These are phyloP conservation scores for Diospyros kaki DNA, from an alignment of 148 eudicot genomes.

Conservation along the genomic window DNA sequence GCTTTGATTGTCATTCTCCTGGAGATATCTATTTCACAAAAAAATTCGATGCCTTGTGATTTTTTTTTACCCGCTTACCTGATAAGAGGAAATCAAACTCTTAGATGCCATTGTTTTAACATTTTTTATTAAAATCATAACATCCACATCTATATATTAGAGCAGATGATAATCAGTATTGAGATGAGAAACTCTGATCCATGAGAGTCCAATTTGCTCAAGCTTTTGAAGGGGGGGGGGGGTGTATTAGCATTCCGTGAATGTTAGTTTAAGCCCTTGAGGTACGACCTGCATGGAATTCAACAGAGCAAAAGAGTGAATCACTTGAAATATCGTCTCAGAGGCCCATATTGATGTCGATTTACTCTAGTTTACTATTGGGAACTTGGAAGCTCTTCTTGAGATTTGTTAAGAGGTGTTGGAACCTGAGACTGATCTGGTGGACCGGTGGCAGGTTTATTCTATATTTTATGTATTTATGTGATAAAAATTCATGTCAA, in stretches of 20 bases:
- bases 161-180: not conserved
- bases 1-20: not conserved
- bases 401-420: not conserved
- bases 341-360: not conserved
- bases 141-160: no score
- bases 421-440: not conserved
- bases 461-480: not conserved
- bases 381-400: not conserved
- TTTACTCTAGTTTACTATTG: slow-evolving; percentile 2
- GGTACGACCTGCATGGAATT: not conserved
- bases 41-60: not conserved
- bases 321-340: not conserved
- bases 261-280: not conserved
- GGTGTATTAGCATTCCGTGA: not conserved
- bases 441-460: slow-evolving; percentile 5
- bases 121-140: not conserved
- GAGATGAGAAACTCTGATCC: not conserved
- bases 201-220: not conserved
- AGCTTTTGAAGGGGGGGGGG: not conserved
- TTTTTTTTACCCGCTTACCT: not conserved
- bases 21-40: not conserved
- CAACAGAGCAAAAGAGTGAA: not conserved
- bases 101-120: not conserved
- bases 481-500: not conserved
- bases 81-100: not conserved